phyloP scores from a whole-genome alignment of 768 basidiomycete genomes.

The Coprinopsis cinerea region DNA sequence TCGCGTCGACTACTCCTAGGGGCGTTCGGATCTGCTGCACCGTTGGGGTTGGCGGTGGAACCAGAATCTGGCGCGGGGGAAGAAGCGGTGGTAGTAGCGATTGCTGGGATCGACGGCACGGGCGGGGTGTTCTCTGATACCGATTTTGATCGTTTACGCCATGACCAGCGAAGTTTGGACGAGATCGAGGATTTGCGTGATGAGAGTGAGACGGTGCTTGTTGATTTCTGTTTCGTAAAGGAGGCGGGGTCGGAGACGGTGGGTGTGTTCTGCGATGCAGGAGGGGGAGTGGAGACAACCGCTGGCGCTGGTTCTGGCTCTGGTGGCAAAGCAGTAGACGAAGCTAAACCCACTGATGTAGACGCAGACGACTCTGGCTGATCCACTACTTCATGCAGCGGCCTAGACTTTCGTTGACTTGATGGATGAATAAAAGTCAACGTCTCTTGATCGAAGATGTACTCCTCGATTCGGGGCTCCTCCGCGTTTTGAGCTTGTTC shows the following conservation, averaged over 20 bases:
- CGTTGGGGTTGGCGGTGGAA: no score
- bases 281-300: no score
- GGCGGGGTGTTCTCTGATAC: background rate
- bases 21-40: no score
- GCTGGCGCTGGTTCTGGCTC: no score
- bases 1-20: no score
- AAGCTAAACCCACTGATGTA: no score
- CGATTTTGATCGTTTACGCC: background rate
- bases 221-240: background rate
- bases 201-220: background rate
- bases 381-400: no score
- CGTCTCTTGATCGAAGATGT: conserved; percentile 7
- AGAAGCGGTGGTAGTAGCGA: background rate
- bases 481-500: background rate
- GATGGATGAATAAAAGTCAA: conserved; percentile 4
- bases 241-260: no score
- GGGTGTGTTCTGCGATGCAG: no score
- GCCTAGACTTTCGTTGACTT: background rate
- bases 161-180: background rate
- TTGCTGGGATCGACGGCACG: background rate
- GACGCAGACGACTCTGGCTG: no score
- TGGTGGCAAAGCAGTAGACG: no score
- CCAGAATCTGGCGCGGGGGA: background rate
- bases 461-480: conserved; percentile 1
- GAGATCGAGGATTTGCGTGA: background rate